Evolutionary conservation across 75 land plant species (phyloP), one percentile per base, ranked within the genome.

Genomic region (Picea sitchensis): DNA sequence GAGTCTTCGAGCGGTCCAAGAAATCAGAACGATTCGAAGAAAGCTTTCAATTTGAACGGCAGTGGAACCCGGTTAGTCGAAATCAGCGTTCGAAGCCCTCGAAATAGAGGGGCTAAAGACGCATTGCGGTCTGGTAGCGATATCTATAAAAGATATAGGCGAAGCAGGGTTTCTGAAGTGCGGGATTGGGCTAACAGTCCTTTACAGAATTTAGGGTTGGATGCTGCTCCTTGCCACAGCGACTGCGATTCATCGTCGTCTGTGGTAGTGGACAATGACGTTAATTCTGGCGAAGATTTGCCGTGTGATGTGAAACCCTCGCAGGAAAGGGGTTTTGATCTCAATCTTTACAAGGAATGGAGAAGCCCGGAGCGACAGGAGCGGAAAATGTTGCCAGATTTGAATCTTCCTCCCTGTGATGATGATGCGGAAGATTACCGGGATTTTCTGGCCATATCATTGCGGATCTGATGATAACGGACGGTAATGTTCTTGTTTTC

Each of bases 201-300:
- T 11, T 21, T 68, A 21, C 80, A 59, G 41, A 34, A 73, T 7
- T 15, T 51, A 38, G 77, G 82, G 23, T 54, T 47, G 23, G 77
- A 81, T 61, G 81, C 82, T 4, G 41, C 71, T 20, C 77, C 84
- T 15, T 83, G 84, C 63, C 84, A 83, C 54, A 83, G 84, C 63
- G 83, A 83, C 63, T 83, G 84, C 57, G 84, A 83, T 72, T 83
- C 84, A 2, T 83, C 84, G 3, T 83, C 84, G 6, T 83, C 84
- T 26, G 81, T 83, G 61, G 81, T 83, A 73, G 77, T 83, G 36
- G 80, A 83, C 83, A 65, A 82, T 60, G 84, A 80, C 17, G 56
- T 9, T 51, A 51, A 51, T 51, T 73, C 83, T 31, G 76, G 68
- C 14, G 73, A 76, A 9, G 77, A 56, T 31, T 58, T n/a, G 1